Percentiles rank a stretch among this genome's conserved stretches.
Evolutionary conservation across 2,329 filamentous ascomycete species (phyloP).

Genomic region (Pestalotiopsis sp.): DNA sequence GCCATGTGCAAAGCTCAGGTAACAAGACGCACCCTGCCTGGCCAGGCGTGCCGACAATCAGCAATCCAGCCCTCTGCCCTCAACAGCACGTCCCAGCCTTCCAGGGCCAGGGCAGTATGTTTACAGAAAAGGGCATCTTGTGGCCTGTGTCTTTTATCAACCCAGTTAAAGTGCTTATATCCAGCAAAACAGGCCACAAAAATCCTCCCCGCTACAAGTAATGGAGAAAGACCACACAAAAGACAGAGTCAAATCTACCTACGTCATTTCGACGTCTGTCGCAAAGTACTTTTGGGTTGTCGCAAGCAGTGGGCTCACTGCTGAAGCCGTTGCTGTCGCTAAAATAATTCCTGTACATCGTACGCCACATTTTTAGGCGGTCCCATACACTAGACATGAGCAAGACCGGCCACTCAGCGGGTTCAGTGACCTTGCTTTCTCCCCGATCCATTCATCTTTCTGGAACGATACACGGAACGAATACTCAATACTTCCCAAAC

Average conservation of each 20-base stretch:
- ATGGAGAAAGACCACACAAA: neutral
- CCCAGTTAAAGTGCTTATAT: neutral
- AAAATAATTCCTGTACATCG: neutral
- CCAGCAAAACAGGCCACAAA: neutral
- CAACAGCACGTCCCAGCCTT: too few relatives aligned
- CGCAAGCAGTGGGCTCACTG: neutral
- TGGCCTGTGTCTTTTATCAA: neutral
- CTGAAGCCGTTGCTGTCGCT: neutral
- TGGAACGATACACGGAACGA: neutral
- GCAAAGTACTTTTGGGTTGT: conserved; percentile 1
- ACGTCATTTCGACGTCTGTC: conserved; percentile 1
- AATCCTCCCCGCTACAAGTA: neutral
- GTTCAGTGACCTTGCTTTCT: neutral
- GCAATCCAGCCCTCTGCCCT: too few relatives aligned
- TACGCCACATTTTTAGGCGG: neutral
- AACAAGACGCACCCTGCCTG: neutral
- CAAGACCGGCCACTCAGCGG: neutral
- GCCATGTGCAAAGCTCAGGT: neutral
- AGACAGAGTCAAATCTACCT: neutral
- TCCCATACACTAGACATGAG: neutral
- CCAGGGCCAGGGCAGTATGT: neutral
- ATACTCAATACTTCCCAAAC: too few relatives aligned
- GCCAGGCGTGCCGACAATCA: neutral
- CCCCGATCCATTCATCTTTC: neutral
- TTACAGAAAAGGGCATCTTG: neutral